Evolutionary conservation across 192 early-diverging fungal genomes (phyloP), one percentile per base, ranked within the genome.

Genomic region (Coemansia sp.): DNA sequence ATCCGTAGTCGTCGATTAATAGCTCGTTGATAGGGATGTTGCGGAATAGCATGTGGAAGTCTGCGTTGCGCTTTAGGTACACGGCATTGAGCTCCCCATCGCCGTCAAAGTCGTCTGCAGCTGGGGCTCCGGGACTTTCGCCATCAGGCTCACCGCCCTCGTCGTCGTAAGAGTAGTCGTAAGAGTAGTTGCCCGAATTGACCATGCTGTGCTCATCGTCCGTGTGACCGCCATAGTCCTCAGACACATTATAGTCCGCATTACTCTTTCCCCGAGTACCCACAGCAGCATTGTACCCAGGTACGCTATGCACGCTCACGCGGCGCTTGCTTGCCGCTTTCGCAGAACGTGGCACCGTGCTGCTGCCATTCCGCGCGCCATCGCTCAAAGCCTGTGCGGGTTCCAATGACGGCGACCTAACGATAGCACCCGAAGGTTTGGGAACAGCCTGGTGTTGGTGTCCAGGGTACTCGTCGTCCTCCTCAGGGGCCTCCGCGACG

Each of bases 1-100:
- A 96, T 0, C 89, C 87, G 74, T 88, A 92, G 80, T 94, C 91
- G 48, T 84, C 85, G 15, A 80, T 77, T 29, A 86, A 64, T 3
- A 82, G 74, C 72, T 86, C 85, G 72, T 82, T 76, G 60, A 82
- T 82, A 5, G 85, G 85, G 10, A 86, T 79, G 61, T 76, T 74
- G 39, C 80, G 78, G 67, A 86, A 86, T 24, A 86, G 72, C 66
- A 63, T 66, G 46, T 86, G 85, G 46, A 86, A 86, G 46, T 84
- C 85, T 1, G 82, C 74, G 61, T 86, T 86, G 40, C 82, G 76
- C 61, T 81, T 83, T 34, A 86, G 66, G 66, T 84, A 86, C 51
- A 84, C 78, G 2, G 85, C 85, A 56, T 78, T 81, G 15, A 84
- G 73, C 67, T 74, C 75, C 2, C 75, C 65, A 63, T 78, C 78